Base-by-base conservation (phyloP, 2,329 filamentous ascomycete genomes). In the Diaporthe citrichinensis region DNA sequence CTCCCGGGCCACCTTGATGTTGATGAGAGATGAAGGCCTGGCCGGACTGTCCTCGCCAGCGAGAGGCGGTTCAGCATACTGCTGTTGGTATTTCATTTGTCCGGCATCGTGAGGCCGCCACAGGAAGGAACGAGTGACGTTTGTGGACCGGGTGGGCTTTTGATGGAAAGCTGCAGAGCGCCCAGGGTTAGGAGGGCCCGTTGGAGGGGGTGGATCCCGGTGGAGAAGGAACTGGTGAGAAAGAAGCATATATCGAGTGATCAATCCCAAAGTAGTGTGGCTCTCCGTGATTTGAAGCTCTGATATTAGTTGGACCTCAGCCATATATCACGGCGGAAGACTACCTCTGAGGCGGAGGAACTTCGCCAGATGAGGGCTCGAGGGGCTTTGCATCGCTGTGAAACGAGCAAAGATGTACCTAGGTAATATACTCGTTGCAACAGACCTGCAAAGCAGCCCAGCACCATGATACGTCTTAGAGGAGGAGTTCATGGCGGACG, bases 11-110 rank as follows among this genome's bases (percentile, higher is more conserved):
- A 14, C 23, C 31, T 17, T 78, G 78, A 76, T 76, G 76, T 75
- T 68, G 77, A 61, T 67, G 25, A 49, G 39, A 49, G 31, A n/a
- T 34, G 36, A 31, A 58, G 39, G 31, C 28, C 15, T 25, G 46
- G 17, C 46, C 44, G 57, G 61, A 41, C 57, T 61, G 25, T 28
- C 53, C 23, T 62, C 46, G 44, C 62, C 71, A 53, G 46, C n/a
- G 61, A 44, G 36, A 55, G 75, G 76, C 55, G 74, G 74, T 53
- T 72, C n/a, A 72, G 61, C 68, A 76, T 76, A 23, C 75, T 76
- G 65, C 49, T 74, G 44, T 10, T 55, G 36, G 57, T 53, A 17
- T 23, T 44, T 67, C 67, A 74, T 72, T 41, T 8, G 49, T 53
- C 46, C 23, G 65, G 31, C 46, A 51, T 28, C 14, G 4, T 25